Evolutionary conservation across 345 rosid species (phyloP).

Genomic region (Excoecaria agallocha): DNA sequence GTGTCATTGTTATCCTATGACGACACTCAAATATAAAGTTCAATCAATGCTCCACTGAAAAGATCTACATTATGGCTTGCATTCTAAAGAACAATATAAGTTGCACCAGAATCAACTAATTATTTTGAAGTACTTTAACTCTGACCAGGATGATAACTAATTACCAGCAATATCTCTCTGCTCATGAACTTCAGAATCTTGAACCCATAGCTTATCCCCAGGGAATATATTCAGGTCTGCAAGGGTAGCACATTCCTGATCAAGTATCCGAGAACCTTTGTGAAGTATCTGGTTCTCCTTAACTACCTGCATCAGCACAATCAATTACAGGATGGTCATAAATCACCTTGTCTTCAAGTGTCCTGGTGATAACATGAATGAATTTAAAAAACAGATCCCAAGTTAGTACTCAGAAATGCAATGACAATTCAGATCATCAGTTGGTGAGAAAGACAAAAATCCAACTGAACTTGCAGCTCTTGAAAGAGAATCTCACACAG

Average conservation of each 20-base stretch:
- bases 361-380: not conserved
- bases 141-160: not conserved
- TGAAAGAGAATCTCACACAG: not conserved
- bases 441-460: not conserved
- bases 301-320: constrained; percentile 57
- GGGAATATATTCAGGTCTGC: constrained; percentile 96
- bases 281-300: constrained; percentile 93
- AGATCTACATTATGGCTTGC: not conserved
- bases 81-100: not conserved
- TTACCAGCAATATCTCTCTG: constrained; percentile 98
- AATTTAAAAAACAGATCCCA: not conserved
- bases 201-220: constrained; percentile 95
- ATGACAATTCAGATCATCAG: not conserved
- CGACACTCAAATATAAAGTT: not conserved
- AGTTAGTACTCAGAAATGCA: not conserved
- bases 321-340: constrained; percentile 1
- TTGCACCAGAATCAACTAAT: constrained; percentile 4
- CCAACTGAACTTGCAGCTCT: not conserved
- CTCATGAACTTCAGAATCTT: constrained; percentile 90
- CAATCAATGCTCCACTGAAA: not conserved
- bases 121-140: constrained; percentile 5
- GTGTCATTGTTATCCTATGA: not conserved
- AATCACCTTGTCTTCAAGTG: not conserved
- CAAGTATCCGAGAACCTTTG: constrained; percentile 75
- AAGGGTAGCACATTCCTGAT: constrained; percentile 85